Evolutionary conservation across 75 land plant species (phyloP), one percentile per base, ranked within the genome.

Genomic region (Isoetes taiwanensis): DNA sequence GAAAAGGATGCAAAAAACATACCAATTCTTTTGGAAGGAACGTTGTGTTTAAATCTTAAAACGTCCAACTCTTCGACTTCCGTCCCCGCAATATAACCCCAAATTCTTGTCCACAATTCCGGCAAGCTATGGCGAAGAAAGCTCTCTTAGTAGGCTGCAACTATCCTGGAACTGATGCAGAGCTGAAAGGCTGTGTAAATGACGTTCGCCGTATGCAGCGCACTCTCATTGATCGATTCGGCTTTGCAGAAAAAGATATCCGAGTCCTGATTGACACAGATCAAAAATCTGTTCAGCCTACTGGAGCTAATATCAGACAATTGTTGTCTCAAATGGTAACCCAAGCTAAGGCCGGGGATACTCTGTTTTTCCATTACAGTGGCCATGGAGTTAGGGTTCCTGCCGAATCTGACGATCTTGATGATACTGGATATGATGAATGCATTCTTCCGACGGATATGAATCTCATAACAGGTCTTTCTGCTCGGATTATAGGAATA

Each of bases 311-410:
- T n/a, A 46, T 46, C 6, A 5, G 50, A n/a, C 16, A 16, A 16
- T 19, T 23, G 16, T n/a, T 46, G 5, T 19, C 50, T 4, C 16
- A 46, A 6, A 16, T 46, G 8, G n/a, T 46, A 6, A 23, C 16
- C 8, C 8, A 23, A n/a, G n/a, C 50, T 4, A 8, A 46, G 16
- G 50, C 16, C 4, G 50, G 50, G 4, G 50, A 46, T 46, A 46
- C 25, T n/a, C 50, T 46, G 12, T 46, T 46, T 19, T 46, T 46
- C 19, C 50, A 46, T 23, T 46, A 46, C 16, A 46, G 50, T 46
- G 50, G 50, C 6, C 50, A 46, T 46, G 50, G 50, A 19, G 50
- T 46, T n/a, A 5, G 50, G 23, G 50, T 46, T 46, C 50, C 50
- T 46, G 50, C 50, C 19, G 50, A 46, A 23, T 46, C 50, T 6